A percentile compares a stretch with the other conserved stretches of the same genome.
phyloP scores from a whole-genome alignment of 495 filamentous ascomycete species.

The Astrocystis sublimbata region DNA sequence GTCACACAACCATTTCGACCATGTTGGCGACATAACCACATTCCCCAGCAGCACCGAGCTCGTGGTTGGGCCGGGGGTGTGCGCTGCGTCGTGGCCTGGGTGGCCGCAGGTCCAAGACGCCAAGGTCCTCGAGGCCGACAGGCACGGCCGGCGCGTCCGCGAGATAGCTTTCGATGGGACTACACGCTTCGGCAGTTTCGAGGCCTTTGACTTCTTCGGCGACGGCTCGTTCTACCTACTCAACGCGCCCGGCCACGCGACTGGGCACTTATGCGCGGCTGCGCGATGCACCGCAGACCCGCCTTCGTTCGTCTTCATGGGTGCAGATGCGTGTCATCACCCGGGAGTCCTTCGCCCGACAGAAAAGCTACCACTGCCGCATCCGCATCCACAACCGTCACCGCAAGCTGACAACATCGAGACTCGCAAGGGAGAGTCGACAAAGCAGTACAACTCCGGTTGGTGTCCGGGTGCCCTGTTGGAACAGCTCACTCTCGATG shows the following conservation, averaged over 20 bases:
- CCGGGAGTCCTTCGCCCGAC: constrained; percentile 52
- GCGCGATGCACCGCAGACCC: constrained; percentile 42
- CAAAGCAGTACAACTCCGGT: constrained; percentile 36
- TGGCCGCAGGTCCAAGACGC: constrained; percentile 46
- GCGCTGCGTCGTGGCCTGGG: constrained; percentile 42
- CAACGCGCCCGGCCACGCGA: constrained; percentile 51
- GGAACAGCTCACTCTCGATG: constrained; percentile 20
- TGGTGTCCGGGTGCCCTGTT: constrained; percentile 28
- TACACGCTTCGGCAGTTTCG: constrained; percentile 44
- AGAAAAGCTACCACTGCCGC: constrained; percentile 32
- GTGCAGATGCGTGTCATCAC: constrained; percentile 56
- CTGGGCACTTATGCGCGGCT: constrained; percentile 54
- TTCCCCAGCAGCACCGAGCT: constrained; percentile 53
- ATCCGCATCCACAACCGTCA: constrained; percentile 28
- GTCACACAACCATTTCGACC: constrained; percentile 56
- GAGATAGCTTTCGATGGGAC: constrained; percentile 38
- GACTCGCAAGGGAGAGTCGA: too few relatives aligned
- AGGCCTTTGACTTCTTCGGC: constrained; percentile 58
- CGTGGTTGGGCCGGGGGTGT: constrained; percentile 58
- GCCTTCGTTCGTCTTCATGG: constrained; percentile 53
- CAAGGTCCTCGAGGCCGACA: constrained; percentile 41
- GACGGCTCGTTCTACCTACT: constrained; percentile 59
- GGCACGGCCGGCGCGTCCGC: constrained; percentile 26
- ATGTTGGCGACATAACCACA: constrained; percentile 51
- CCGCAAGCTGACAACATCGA: too few relatives aligned